These are phyloP conservation scores for Polytrichum commune DNA, from an alignment of 225 moss, liverwort and hornwort genomes.

Conservation along the genomic window DNA sequence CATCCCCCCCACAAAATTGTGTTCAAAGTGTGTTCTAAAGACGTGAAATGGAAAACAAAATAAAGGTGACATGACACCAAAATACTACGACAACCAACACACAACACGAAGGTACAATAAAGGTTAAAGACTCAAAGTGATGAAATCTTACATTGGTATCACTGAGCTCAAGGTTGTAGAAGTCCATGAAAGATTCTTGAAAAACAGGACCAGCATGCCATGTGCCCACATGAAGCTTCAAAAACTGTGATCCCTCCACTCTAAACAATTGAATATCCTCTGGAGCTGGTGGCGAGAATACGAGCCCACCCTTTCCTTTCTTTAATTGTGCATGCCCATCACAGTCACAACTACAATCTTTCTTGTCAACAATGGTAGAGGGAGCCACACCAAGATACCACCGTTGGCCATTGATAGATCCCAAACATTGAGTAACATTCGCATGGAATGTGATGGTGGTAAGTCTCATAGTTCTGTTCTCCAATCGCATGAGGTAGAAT, in stretches of 20 bases:
- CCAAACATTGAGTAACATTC: slow-evolving; percentile 84
- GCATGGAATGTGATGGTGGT: slow-evolving; percentile 71
- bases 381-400: slow-evolving; percentile 80
- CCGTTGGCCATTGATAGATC: slow-evolving; percentile 43
- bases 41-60: too few species aligned
- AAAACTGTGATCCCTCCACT: slow-evolving; percentile 71
- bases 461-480: slow-evolving; percentile 36
- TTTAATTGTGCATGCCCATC: slow-evolving; percentile 17
- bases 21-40: background rate
- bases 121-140: too few species aligned
- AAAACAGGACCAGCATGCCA: slow-evolving; percentile 97
- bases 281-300: slow-evolving; percentile 58
- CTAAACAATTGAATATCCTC: slow-evolving; percentile 68
- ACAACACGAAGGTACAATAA: too few species aligned
- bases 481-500: slow-evolving; percentile 78
- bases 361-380: slow-evolving; percentile 13
- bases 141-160: slow-evolving; percentile 75
- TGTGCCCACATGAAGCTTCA: slow-evolving; percentile 79
- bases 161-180: slow-evolving; percentile 87
- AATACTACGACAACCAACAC: too few species aligned
- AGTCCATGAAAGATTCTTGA: slow-evolving; percentile 59
- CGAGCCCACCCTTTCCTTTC: slow-evolving; percentile 47
- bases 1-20: slow-evolving; percentile 14
- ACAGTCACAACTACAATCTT: slow-evolving; percentile 10
- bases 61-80: too few species aligned